phyloP scores from a whole-genome alignment of 306 rosid genomes.

The Vachellia pachyceras region DNA sequence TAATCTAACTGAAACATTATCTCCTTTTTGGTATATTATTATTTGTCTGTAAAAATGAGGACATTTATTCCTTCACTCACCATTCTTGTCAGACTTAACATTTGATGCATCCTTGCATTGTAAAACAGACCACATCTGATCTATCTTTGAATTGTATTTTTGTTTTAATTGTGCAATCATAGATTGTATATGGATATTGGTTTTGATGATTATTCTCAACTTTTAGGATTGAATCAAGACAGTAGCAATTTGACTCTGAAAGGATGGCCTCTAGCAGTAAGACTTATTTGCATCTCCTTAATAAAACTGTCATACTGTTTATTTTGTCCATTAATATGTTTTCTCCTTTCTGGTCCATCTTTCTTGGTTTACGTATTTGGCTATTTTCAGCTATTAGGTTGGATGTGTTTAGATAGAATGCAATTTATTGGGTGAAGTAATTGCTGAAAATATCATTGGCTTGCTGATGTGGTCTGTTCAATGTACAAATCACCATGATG shows the following conservation, averaged over 20 bases:
- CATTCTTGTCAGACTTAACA: not conserved
- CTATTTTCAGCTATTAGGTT: not conserved
- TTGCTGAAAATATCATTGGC: not conserved
- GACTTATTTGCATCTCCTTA: conserved; percentile 31
- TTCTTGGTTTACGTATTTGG: conserved; percentile 26
- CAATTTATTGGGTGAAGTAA: not conserved
- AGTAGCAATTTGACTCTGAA: conserved; percentile 64
- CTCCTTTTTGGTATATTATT: not conserved
- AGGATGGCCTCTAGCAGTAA: conserved; percentile 78
- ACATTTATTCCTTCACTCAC: not conserved
- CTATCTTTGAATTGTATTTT: conserved; percentile 16
- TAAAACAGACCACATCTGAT: not conserved
- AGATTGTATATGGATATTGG: conserved; percentile 13
- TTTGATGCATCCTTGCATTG: conserved; percentile 10
- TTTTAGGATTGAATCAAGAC: conserved; percentile 66
- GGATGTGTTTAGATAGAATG: not conserved
- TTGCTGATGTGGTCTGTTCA: too few relatives aligned
- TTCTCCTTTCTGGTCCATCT: not conserved
- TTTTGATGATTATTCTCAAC: conserved; percentile 35
- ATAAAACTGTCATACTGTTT: conserved; percentile 18
- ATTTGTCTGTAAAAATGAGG: not conserved
- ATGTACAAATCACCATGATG: too few relatives aligned
- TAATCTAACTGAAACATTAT: not conserved
- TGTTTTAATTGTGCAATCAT: conserved; percentile 7
- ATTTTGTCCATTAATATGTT: not conserved